Conservation (phyloP, 2,329 filamentous ascomycete species). For the Phaeosphaeriaceae sp. region DNA sequence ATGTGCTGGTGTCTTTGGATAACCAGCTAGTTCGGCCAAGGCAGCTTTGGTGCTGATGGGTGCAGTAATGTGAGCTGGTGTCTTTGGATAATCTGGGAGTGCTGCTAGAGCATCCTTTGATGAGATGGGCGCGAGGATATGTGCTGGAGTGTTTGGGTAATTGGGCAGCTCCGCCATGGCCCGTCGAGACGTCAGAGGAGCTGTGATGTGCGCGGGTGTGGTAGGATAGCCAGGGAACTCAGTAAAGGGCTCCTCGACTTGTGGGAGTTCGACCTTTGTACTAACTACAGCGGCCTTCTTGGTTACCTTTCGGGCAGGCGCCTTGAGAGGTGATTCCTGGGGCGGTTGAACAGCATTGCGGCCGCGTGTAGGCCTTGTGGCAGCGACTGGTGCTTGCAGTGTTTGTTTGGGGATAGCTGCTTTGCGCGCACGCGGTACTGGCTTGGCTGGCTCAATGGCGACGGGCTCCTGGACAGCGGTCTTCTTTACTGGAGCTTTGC, state of each 20-base stretch:
- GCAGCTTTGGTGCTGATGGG: slow-evolving; percentile 22
- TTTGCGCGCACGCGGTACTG: slow-evolving; percentile 28
- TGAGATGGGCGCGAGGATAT: slow-evolving; percentile 24
- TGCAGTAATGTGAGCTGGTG: slow-evolving; percentile 31
- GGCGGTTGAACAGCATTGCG: slow-evolving; percentile 22
- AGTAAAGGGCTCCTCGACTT: slow-evolving; percentile 28
- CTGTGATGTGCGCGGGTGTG: slow-evolving; percentile 14
- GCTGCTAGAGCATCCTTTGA: slow-evolving; percentile 23
- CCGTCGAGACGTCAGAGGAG: slow-evolving; percentile 14
- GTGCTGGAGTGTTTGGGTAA: slow-evolving; percentile 32
- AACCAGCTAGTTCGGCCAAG: slow-evolving; percentile 28
- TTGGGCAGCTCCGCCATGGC: slow-evolving; percentile 22
- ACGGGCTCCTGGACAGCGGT: slow-evolving; percentile 12
- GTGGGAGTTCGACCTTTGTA: slow-evolving; percentile 16
- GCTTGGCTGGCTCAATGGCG: slow-evolving; percentile 21
- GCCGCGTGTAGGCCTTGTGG: slow-evolving; percentile 27
- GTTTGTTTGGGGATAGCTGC: slow-evolving; percentile 18
- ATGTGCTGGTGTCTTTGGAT: slow-evolving; percentile 27
- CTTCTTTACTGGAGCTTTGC: slow-evolving; percentile 28
- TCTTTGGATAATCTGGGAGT: slow-evolving; percentile 30
- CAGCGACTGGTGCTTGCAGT: slow-evolving; percentile 15
- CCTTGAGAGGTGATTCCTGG: slow-evolving; percentile 33
- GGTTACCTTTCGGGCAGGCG: slow-evolving; percentile 33
- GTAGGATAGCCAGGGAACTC: slow-evolving; percentile 27
- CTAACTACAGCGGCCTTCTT: slow-evolving; percentile 24